A percentile compares a stretch with the other conserved stretches of the same genome.
Conservation (phyloP, 2,329 filamentous ascomycete genomes). For the Plectosphaerella cucumerina region DNA sequence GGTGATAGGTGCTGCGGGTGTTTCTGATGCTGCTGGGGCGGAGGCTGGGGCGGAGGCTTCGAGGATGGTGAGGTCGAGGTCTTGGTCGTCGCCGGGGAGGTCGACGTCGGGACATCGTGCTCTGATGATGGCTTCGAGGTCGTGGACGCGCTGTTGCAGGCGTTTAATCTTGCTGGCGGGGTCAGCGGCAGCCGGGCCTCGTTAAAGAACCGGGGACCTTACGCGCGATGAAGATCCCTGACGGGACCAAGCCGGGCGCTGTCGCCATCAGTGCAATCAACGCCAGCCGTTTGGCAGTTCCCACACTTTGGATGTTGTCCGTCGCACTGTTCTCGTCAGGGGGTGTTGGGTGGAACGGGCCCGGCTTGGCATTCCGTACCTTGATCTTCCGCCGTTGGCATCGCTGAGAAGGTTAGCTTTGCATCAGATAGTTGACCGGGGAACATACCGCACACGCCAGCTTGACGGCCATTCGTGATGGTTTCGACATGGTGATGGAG, state of each 20-base stretch:
- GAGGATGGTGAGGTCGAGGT: constrained; percentile 6
- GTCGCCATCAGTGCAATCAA: constrained; percentile 37
- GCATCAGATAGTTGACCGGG: not conserved
- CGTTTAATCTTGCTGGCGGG: constrained; percentile 18
- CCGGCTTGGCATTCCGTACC: constrained; percentile 19
- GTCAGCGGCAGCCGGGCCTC: not conserved
- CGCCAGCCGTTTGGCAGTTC: constrained; percentile 37
- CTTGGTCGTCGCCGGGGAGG: constrained; percentile 18
- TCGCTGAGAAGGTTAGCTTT: constrained; percentile 9
- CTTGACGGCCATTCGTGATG: not conserved
- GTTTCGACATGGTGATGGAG: not conserved
- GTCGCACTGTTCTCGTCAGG: constrained; percentile 33
- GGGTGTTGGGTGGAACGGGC: not conserved
- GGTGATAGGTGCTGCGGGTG: constrained; percentile 7
- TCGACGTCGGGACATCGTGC: constrained; percentile 37
- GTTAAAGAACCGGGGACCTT: constrained; percentile 8
- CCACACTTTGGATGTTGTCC: constrained; percentile 35
- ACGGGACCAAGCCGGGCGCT: constrained; percentile 24
- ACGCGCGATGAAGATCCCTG: constrained; percentile 37
- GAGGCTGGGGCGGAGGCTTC: not conserved
- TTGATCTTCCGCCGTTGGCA: constrained; percentile 48
- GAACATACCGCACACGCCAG: constrained; percentile 17
- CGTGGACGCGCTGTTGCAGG: constrained; percentile 35
- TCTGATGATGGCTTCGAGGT: constrained; percentile 40
- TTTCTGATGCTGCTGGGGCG: not conserved